Conservation (phyloP, 306 rosid genomes). For the Fagus crenata region DNA sequence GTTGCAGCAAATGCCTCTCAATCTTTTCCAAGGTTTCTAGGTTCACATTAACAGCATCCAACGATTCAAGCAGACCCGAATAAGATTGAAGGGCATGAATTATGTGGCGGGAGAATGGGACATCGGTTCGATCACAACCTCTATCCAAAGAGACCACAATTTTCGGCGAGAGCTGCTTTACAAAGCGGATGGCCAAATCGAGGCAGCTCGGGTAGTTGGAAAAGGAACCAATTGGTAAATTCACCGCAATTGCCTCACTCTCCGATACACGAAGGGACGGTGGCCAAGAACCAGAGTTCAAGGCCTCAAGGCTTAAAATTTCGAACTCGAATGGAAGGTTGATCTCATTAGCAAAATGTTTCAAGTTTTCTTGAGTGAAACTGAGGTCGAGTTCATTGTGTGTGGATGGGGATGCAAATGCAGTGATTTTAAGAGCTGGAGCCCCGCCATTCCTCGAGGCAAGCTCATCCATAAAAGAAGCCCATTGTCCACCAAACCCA, state of each 20-base stretch:
- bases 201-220: conserved; percentile 44
- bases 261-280: conserved; percentile 46
- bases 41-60: conserved; percentile 68
- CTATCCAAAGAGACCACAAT: conserved; percentile 70
- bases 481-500: conserved; percentile 94
- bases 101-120: conserved; percentile 59
- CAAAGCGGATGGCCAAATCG: conserved; percentile 60
- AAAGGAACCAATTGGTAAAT: conserved; percentile 62
- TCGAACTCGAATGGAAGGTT: conserved; percentile 70
- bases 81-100: conserved; percentile 53
- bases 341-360: conserved; percentile 67
- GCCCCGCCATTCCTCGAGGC: conserved; percentile 61
- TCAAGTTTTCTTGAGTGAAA: conserved; percentile 74
- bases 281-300: conserved; percentile 69
- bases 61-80: conserved; percentile 62
- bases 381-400: conserved; percentile 66
- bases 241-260: conserved; percentile 66
- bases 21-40: conserved; percentile 68
- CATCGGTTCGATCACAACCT: conserved; percentile 61
- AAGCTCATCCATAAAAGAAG: conserved; percentile 87
- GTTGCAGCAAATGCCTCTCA: conserved; percentile 71
- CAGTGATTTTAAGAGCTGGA: conserved; percentile 71
- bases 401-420: conserved; percentile 57
- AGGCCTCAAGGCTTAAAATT: conserved; percentile 51
- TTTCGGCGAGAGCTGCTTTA: conserved; percentile 75